Conservation (phyloP, 805 yeast genomes). For the Vanderwaltozyma polyspora region DNA sequence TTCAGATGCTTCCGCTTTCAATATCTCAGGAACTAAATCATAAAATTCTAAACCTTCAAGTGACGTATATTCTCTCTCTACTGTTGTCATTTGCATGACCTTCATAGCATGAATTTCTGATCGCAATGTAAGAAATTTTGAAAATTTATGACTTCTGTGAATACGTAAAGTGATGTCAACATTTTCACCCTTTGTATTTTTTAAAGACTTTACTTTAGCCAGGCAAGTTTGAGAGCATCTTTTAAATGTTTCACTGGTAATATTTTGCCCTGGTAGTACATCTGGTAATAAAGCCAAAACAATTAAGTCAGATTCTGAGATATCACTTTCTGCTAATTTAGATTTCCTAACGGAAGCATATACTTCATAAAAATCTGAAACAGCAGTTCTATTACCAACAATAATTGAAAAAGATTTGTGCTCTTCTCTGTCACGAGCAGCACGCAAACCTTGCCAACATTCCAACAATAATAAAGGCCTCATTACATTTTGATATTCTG, state of each 20-base stretch:
- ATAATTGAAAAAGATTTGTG: conserved; percentile 49
- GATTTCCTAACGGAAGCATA: conserved; percentile 56
- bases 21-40: conserved; percentile 56
- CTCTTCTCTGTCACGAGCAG: conserved; percentile 52
- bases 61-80: conserved; percentile 87
- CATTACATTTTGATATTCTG: conserved; percentile 58
- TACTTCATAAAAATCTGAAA: conserved; percentile 81
- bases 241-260: conserved; percentile 27
- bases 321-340: conserved; percentile 37
- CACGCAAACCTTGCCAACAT: conserved; percentile 84
- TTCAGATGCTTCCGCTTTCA: conserved; percentile 48
- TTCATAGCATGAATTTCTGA: conserved; percentile 54
- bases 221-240: conserved; percentile 43
- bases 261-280: conserved; percentile 17
- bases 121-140: conserved; percentile 47
- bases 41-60: conserved; percentile 73
- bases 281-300: conserved; percentile 47
- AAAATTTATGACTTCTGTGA: conserved; percentile 35
- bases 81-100: conserved; percentile 79
- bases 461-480: conserved; percentile 79
- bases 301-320: conserved; percentile 68
- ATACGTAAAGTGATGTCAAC: conserved; percentile 70
- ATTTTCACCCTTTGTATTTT: conserved; percentile 50
- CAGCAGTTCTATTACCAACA: conserved; percentile 70
- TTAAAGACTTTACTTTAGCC: conserved; percentile 70